Evolutionary conservation across 108 stramenopile species (phyloP).

Genomic region (Cylindrotheca fusiformis): DNA sequence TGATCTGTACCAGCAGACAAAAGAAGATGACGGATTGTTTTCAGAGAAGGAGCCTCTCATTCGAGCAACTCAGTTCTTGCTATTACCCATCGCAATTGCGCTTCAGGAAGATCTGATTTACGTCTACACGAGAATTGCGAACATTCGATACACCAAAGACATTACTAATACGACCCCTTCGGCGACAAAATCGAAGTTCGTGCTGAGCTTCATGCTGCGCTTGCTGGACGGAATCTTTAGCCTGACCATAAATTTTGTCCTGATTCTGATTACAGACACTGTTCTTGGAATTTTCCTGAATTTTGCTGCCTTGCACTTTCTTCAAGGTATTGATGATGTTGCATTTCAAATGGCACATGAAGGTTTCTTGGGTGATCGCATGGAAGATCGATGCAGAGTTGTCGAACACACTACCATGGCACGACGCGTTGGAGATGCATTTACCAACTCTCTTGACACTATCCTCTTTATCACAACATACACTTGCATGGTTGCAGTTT

Average conservation of each 20-base stretch:
- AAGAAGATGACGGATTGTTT: background rate
- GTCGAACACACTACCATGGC: background rate
- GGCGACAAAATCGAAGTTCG: conserved; percentile 4
- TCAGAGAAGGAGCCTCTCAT: background rate
- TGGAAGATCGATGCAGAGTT: background rate
- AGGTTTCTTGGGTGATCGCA: conserved; percentile 11
- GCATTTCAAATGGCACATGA: conserved; percentile 5
- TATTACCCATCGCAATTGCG: conserved; percentile 8
- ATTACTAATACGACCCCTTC: background rate
- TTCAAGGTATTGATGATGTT: conserved; percentile 11
- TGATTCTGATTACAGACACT: background rate
- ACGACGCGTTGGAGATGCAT: background rate
- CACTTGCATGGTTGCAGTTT: background rate
- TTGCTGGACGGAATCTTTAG: conserved; percentile 8
- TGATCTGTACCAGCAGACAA: background rate
- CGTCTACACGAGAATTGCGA: background rate
- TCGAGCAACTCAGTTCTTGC: conserved; percentile 1
- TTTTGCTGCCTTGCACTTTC: conserved; percentile 17
- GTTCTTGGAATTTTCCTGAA: conserved; percentile 15
- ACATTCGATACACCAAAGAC: background rate
- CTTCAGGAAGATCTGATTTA: conserved; percentile 17
- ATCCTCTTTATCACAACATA: conserved; percentile 1
- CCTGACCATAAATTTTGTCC: conserved; percentile 4
- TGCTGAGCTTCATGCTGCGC: background rate
- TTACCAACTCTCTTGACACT: conserved; percentile 4